Evolutionary conservation across 2,329 filamentous ascomycete genomes (phyloP), one percentile per base, ranked within the genome.

Genomic region (Bretziella fagacearum): DNA sequence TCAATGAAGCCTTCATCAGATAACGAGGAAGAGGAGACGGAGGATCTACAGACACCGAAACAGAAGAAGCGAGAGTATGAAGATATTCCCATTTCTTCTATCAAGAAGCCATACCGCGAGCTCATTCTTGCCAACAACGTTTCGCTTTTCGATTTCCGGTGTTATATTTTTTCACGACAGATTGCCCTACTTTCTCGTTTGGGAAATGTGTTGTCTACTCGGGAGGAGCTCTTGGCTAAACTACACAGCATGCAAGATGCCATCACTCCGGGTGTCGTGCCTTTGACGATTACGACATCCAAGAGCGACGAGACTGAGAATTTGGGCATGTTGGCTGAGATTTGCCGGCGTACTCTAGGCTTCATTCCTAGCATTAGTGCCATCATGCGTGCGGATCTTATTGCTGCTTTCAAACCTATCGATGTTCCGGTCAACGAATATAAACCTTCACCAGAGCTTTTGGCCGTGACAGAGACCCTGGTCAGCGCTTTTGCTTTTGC

Each of bases 91-190:
- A 71, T 81, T 53, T 74, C 70, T 52, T 66, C 75, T 7, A 69
- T 71, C 1, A 77, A 76, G 52, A 94, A 94, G 60, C 73, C 83
- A 1, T 98, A 96, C 58, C 77, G 89, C 44, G 85, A 93, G 49
- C 76, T 93, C 56, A 98, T 98, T 42, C 68, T 98, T 32, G 81
- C 84, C 11, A 98, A 93, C 64, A 84, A 94, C 54, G 93, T 98
- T 29, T 98, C 91, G 0, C 70, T 94, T 2, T 95, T 96, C 58
- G 91, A 98, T 60, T 96, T 98, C 59, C 73, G 84, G 43, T 84
- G 82, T 55, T 98, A 98, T 59, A 78, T 98, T 10, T 98, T 96
- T 60, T 79, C 85, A 2, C 75, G 91, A 20, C 89, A 98, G 56
- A 76, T 94, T 52, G 74, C 81, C 2, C 64, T 98, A 1, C 69